Conservation (phyloP, 441 rosid species). For the Hypseocharis bilobata region DNA sequence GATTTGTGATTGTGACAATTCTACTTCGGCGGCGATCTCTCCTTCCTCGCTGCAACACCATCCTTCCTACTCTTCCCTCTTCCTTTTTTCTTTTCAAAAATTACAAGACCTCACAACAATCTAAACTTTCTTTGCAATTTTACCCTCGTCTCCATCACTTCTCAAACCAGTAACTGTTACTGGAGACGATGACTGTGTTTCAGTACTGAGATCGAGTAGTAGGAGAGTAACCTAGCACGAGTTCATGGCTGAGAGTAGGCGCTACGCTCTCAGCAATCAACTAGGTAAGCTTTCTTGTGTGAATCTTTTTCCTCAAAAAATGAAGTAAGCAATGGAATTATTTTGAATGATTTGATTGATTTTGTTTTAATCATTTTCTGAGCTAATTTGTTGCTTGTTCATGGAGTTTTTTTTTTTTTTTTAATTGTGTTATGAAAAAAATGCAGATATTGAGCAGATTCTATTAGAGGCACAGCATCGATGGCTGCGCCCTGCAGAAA, state of each 20-base stretch:
- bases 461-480: conserved; percentile 67
- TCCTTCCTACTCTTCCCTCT: neutral
- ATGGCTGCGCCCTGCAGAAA: conserved; percentile 92
- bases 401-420: neutral
- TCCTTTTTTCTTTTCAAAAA: conserved; percentile 18
- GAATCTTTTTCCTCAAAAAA: too few relatives aligned
- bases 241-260: conserved; percentile 42
- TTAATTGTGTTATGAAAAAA: conserved; percentile 14
- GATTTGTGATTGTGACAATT: too few relatives aligned
- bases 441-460: conserved; percentile 67
- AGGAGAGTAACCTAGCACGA: neutral
- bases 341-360: neutral
- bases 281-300: conserved; percentile 24
- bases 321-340: neutral
- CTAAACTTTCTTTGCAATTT: conserved; percentile 12
- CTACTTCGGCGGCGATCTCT: conserved; percentile 26
- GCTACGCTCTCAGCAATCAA: conserved; percentile 31
- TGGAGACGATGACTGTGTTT: conserved; percentile 11
- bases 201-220: neutral
- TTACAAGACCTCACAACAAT: neutral
- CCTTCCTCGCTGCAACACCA: conserved; percentile 4
- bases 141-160: conserved; percentile 12
- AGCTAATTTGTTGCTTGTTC: neutral
- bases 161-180: too few relatives aligned
- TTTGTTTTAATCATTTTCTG: neutral